phyloP scores from a whole-genome alignment of 192 early-diverging fungal species.

The Endogone sp. region DNA sequence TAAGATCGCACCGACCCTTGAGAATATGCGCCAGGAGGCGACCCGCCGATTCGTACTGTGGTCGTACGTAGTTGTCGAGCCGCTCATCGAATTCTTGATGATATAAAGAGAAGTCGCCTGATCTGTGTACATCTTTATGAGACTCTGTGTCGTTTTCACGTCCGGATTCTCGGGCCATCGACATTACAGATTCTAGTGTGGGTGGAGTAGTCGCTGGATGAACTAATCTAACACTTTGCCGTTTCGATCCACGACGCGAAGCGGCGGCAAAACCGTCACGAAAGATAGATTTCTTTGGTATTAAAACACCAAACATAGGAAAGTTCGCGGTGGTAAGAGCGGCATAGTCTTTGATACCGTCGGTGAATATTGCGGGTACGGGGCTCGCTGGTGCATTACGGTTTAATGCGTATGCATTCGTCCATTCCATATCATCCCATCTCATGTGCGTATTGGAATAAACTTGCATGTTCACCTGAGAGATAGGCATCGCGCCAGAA shows the following conservation, averaged over 20 bases:
- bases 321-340: background rate
- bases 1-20: constrained; percentile 15
- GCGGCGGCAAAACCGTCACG: background rate
- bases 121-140: background rate
- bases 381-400: background rate
- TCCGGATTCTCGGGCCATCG: background rate
- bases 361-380: background rate
- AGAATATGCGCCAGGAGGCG: constrained; percentile 16
- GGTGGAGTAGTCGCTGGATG: background rate
- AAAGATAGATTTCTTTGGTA: background rate
- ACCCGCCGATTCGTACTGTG: constrained; percentile 22
- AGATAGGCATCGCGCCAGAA: background rate
- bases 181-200: background rate
- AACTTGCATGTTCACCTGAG: background rate
- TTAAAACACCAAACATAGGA: background rate
- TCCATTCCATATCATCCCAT: background rate
- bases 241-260: background rate
- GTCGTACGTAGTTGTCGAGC: constrained; percentile 24
- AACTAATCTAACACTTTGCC: background rate
- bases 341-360: background rate
- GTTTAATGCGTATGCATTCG: background rate
- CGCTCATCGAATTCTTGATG: background rate
- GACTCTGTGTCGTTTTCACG: background rate
- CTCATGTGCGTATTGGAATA: background rate
- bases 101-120: background rate